A percentile compares a stretch with the other conserved stretches of the same genome.
Conservation (phyloP, 257 asterid genomes). For the Solanum habrochaites region DNA sequence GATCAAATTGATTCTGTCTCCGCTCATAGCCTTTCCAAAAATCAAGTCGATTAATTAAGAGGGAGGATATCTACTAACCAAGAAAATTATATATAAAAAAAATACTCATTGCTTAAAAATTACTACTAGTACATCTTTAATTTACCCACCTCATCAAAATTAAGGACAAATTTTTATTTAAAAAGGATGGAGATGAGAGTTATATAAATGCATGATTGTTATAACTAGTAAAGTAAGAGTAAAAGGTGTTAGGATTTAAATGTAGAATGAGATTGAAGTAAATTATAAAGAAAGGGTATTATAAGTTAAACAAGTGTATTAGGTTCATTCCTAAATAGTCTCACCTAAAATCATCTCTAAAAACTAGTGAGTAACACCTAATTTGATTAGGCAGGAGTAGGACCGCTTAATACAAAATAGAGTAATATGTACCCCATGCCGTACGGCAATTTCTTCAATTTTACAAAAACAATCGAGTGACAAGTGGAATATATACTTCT, state of each 20-base stretch:
- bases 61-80: too few relatives aligned
- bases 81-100: too few relatives aligned
- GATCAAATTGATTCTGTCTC: too few relatives aligned
- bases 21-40: too few relatives aligned
- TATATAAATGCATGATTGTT: not conserved
- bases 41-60: too few relatives aligned
- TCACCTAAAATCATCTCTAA: slow-evolving; percentile 9
- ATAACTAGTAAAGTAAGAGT: not conserved
- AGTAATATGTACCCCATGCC: not conserved
- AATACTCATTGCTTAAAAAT: too few relatives aligned
- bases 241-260: not conserved
- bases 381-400: slow-evolving; percentile 4
- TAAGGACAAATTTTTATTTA: too few relatives aligned
- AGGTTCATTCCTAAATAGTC: not conserved
- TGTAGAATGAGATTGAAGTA: not conserved
- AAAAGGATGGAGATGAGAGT: not conserved
- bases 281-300: not conserved
- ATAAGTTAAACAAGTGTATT: not conserved
- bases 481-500: not conserved
- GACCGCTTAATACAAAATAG: not conserved
- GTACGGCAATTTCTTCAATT: not conserved
- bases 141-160: too few relatives aligned
- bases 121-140: too few relatives aligned
- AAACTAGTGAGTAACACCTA: not conserved
- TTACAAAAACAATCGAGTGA: not conserved